Percentiles rank a stretch among this genome's conserved stretches.
phyloP scores from a whole-genome alignment of 345 rosid species.

The Psidium friedrichsthalianum region DNA sequence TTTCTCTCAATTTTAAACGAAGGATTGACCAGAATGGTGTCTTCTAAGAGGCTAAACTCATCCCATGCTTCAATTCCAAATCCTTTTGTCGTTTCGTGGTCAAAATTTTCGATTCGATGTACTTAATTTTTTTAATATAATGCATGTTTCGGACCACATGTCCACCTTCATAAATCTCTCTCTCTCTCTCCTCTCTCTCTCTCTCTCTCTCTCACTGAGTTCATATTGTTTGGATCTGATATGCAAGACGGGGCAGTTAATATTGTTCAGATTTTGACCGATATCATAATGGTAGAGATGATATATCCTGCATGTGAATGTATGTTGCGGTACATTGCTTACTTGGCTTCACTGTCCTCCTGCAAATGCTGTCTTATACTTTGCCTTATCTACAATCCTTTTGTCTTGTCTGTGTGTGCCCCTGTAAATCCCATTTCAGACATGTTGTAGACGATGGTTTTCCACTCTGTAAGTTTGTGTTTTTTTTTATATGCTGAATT shows the following conservation, averaged over 20 bases:
- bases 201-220: neutral
- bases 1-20: neutral
- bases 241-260: neutral
- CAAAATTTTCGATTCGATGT: neutral
- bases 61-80: neutral
- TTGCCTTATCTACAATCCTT: neutral
- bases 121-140: neutral
- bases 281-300: neutral
- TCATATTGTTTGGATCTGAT: neutral
- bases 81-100: neutral
- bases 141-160: neutral
- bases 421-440: neutral
- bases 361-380: neutral
- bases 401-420: neutral
- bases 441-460: neutral
- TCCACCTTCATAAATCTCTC: neutral
- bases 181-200: neutral
- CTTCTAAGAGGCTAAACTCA: neutral
- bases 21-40: neutral
- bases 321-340: neutral
- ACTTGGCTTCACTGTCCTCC: neutral
- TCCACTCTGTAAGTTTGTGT: neutral
- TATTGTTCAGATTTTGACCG: neutral
- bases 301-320: neutral
- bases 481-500: neutral